These are phyloP conservation scores for Musa troglodytarum DNA, from an alignment of 176 grass and related monocot species.

Conservation along the genomic window DNA sequence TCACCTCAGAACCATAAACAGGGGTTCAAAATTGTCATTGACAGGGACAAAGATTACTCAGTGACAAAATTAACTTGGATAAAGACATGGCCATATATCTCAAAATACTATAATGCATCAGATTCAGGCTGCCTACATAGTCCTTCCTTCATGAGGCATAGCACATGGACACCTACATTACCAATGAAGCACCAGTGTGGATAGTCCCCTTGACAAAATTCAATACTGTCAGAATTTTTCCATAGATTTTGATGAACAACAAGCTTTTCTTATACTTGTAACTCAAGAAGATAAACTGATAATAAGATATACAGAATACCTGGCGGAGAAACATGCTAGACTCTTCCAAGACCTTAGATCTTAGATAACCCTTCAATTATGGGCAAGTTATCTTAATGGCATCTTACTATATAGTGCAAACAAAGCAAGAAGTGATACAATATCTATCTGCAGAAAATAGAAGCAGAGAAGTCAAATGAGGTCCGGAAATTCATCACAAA, in stretches of 20 bases:
- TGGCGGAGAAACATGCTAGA: background rate
- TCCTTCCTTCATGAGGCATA: background rate
- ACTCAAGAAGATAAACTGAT: background rate
- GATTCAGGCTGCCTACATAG: background rate
- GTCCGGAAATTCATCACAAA: background rate
- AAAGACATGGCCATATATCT: background rate
- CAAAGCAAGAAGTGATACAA: no score
- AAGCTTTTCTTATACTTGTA: background rate
- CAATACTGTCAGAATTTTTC: background rate
- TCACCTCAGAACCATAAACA: background rate
- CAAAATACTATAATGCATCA: background rate
- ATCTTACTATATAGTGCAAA: no score
- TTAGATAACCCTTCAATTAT: background rate
- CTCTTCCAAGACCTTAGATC: background rate
- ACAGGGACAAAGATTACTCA: background rate
- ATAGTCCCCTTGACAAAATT: background rate
- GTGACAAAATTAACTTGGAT: background rate
- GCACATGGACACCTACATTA: background rate
- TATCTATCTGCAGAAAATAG: no score
- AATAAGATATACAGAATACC: background rate
- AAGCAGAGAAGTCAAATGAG: no score
- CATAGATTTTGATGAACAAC: background rate
- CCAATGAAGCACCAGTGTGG: background rate
- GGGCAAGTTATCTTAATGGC: no score
- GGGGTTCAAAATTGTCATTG: background rate